Percentiles rank a stretch among this genome's conserved stretches.
phyloP scores from a whole-genome alignment of 805 yeast genomes.

The Wickerhamiella occidentalis region DNA sequence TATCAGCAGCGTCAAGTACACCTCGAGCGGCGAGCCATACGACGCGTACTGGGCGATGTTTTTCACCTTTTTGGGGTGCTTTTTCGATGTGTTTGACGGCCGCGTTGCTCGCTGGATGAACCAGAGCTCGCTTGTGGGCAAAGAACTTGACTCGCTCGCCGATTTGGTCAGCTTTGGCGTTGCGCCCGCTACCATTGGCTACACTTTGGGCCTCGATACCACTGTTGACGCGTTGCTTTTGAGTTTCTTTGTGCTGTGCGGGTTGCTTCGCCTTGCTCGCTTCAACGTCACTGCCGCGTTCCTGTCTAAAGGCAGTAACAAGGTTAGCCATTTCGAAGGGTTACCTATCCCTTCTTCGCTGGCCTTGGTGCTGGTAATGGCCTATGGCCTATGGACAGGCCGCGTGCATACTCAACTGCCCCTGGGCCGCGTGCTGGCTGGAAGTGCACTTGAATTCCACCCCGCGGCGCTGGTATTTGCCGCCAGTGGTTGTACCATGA shows the following conservation, averaged over 20 bases:
- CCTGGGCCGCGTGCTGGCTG: constrained; percentile 47
- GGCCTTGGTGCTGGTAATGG: constrained; percentile 61
- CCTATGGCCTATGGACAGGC: constrained; percentile 45
- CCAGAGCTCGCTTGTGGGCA: constrained; percentile 88
- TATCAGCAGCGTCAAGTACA: constrained; percentile 70
- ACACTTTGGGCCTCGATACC: constrained; percentile 78
- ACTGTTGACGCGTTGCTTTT: constrained; percentile 67
- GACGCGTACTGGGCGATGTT: constrained; percentile 70
- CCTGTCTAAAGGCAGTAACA: constrained; percentile 88
- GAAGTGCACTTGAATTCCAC: constrained; percentile 60
- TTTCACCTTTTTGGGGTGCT: constrained; percentile 79
- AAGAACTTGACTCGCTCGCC: constrained; percentile 92
- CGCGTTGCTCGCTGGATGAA: constrained; percentile 91
- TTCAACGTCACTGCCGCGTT: constrained; percentile 89
- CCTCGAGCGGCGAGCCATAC: constrained; percentile 53
- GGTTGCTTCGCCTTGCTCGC: constrained; percentile 85
- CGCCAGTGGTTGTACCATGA: constrained; percentile 80
- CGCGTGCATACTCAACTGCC: constrained; percentile 41
- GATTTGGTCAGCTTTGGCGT: constrained; percentile 92
- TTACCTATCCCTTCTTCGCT: constrained; percentile 89
- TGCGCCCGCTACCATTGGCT: constrained; percentile 88
- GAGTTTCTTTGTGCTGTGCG: constrained; percentile 81
- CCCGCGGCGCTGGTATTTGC: constrained; percentile 51
- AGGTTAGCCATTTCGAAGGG: constrained; percentile 75
- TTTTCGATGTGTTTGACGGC: constrained; percentile 94